A percentile compares a stretch with the other conserved stretches of the same genome.
phyloP scores from a whole-genome alignment of 208 protist species.

The Tetramitus jugosus region DNA sequence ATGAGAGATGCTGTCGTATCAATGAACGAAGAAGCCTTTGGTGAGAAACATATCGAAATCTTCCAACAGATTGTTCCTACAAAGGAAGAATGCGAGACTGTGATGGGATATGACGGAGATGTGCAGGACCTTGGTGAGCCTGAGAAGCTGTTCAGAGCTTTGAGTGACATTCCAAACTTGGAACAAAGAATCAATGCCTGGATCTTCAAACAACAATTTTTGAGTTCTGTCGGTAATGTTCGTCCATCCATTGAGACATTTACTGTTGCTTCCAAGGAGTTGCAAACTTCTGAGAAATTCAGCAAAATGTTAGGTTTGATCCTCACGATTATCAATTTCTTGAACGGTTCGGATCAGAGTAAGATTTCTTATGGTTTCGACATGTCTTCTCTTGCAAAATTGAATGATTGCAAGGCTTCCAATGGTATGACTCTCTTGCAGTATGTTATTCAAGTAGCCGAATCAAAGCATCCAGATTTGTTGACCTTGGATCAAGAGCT shows the following conservation, averaged over 20 bases:
- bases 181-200: background rate
- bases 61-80: constrained; percentile 2
- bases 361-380: constrained; percentile 17
- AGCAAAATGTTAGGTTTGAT: background rate
- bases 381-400: constrained; percentile 9
- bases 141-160: constrained; percentile 5
- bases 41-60: background rate
- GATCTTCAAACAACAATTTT: constrained; percentile 1
- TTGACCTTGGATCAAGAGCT: background rate
- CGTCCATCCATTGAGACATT: background rate
- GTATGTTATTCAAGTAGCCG: background rate
- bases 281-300: background rate
- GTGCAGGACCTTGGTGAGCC: background rate
- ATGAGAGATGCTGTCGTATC: background rate
- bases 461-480: constrained; percentile 10
- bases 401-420: constrained; percentile 6
- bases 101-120: background rate
- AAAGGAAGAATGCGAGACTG: background rate
- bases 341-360: background rate
- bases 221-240: background rate
- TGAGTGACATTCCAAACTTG: background rate
- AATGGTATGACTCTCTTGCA: background rate
- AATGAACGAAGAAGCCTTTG: background rate
- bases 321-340: constrained; percentile 10
- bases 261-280: background rate